A percentile compares a stretch with the other conserved stretches of the same genome.
These are phyloP conservation scores for Tilletia setariae DNA, from an alignment of 1,284 basidiomycete species.

Conservation along the genomic window DNA sequence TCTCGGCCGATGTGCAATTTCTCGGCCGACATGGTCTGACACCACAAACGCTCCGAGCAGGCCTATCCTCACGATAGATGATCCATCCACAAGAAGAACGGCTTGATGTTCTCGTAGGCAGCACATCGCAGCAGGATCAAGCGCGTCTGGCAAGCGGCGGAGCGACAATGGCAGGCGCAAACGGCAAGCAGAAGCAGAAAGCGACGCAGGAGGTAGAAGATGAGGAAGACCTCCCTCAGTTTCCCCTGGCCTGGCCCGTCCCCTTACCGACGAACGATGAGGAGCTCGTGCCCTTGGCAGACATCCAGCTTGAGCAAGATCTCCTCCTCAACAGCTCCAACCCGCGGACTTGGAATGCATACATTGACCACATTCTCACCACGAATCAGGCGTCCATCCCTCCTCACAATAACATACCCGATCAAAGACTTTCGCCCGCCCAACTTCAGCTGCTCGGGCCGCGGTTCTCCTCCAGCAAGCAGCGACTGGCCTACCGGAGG, in stretches of 20 bases:
- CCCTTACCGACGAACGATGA: conserved; percentile 77
- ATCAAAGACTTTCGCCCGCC: conserved; percentile 52
- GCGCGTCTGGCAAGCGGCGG: too few species aligned
- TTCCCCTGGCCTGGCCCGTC: conserved; percentile 78
- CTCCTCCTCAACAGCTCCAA: conserved; percentile 87
- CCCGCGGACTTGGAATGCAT: conserved; percentile 84
- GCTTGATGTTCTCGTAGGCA: too few species aligned
- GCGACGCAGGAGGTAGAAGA: neutral
- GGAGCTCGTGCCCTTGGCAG: conserved; percentile 70
- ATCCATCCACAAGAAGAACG: too few species aligned
- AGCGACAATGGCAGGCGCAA: too few species aligned
- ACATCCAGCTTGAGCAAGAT: conserved; percentile 88
- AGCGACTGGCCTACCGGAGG: conserved; percentile 73
- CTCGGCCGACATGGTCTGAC: too few species aligned
- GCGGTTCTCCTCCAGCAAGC: conserved; percentile 66
- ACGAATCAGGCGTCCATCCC: conserved; percentile 58
- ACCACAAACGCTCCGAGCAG: too few species aligned
- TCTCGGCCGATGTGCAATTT: too few species aligned
- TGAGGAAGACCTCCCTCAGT: conserved; percentile 46
- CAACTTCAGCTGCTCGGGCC: conserved; percentile 57
- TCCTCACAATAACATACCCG: conserved; percentile 57
- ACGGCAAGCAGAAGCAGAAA: too few species aligned
- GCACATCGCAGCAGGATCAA: too few species aligned
- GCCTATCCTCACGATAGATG: too few species aligned
- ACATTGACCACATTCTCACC: conserved; percentile 75